Conservation (phyloP, 371 early-diverging fungal species). For the Choanephora cucurbitarum region DNA sequence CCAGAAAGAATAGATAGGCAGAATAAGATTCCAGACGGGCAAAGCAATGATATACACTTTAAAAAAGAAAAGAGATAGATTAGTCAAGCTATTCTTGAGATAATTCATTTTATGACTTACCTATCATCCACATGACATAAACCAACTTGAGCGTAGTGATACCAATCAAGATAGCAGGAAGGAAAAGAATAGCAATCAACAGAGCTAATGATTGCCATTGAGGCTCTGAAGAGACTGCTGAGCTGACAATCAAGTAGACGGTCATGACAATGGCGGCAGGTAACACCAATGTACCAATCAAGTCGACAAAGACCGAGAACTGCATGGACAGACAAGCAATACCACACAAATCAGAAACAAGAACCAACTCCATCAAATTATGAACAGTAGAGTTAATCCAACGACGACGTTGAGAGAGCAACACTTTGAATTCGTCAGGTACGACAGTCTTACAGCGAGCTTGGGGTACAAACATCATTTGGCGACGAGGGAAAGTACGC, state of each 20-base stretch:
- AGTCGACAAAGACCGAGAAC: conserved; percentile 94
- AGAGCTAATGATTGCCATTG: conserved; percentile 75
- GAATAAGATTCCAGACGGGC: conserved; percentile 95
- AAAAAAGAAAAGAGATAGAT: too few relatives aligned
- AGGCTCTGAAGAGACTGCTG: conserved; percentile 49
- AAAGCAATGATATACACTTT: conserved; percentile 61
- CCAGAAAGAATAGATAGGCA: conserved; percentile 94
- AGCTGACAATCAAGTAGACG: conserved; percentile 71
- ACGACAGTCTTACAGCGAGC: conserved; percentile 95
- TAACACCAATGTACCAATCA: conserved; percentile 94
- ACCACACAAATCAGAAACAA: conserved; percentile 95
- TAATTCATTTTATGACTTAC: conserved; percentile 35
- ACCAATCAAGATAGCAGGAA: conserved; percentile 85
- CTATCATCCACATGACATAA: conserved; percentile 77
- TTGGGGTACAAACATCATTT: conserved; percentile 92
- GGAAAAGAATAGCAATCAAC: conserved; percentile 66
- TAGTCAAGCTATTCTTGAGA: too few relatives aligned
- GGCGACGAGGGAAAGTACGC: conserved; percentile 89
- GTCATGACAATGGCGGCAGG: conserved; percentile 95
- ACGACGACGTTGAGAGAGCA: conserved; percentile 95
- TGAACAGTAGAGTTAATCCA: conserved; percentile 99
- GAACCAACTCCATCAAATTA: conserved; percentile 93
- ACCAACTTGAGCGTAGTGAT: conserved; percentile 77
- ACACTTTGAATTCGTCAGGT: conserved; percentile 87
- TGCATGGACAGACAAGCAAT: conserved; percentile 99